phyloP scores from a whole-genome alignment of 257 asterid genomes.

The Lantana camara region DNA sequence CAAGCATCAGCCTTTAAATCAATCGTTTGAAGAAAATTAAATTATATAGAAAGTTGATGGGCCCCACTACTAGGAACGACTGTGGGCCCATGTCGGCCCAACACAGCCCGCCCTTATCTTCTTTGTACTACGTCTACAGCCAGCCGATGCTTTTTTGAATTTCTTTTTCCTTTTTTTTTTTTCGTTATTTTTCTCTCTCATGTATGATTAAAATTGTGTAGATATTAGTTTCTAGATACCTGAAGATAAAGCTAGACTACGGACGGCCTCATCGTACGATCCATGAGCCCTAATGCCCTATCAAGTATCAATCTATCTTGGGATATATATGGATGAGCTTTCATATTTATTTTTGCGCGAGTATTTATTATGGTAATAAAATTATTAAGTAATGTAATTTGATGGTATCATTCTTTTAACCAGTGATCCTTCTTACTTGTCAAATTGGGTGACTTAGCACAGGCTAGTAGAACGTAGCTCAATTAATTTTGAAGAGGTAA shows the following conservation, averaged over 20 bases:
- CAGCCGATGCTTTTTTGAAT: constrained; percentile 1
- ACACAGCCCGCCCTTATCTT: constrained; percentile 27
- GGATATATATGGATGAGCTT: too few relatives aligned
- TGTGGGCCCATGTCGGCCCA: constrained; percentile 8
- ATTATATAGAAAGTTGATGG: background rate
- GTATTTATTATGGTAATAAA: too few relatives aligned
- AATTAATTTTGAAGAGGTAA: too few relatives aligned
- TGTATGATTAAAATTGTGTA: constrained; percentile 23
- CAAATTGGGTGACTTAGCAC: too few relatives aligned
- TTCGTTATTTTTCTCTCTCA: constrained; percentile 18
- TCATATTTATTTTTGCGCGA: too few relatives aligned
- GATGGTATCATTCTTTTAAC: too few relatives aligned
- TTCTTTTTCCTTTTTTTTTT: background rate
- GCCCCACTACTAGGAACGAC: background rate
- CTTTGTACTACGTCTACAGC: background rate
- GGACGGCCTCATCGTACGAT: constrained; percentile 5
- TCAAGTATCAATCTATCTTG: too few relatives aligned
- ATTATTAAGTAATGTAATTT: too few relatives aligned
- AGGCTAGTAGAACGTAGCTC: too few relatives aligned
- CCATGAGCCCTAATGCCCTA: too few relatives aligned
- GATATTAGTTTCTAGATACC: constrained; percentile 23
- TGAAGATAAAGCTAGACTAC: constrained; percentile 13
- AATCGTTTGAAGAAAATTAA: background rate
- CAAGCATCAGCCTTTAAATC: background rate
- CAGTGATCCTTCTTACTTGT: too few relatives aligned